phyloP scores from a whole-genome alignment of 352 stramenopile genomes.

The Pilasporangium apinafurcum region DNA sequence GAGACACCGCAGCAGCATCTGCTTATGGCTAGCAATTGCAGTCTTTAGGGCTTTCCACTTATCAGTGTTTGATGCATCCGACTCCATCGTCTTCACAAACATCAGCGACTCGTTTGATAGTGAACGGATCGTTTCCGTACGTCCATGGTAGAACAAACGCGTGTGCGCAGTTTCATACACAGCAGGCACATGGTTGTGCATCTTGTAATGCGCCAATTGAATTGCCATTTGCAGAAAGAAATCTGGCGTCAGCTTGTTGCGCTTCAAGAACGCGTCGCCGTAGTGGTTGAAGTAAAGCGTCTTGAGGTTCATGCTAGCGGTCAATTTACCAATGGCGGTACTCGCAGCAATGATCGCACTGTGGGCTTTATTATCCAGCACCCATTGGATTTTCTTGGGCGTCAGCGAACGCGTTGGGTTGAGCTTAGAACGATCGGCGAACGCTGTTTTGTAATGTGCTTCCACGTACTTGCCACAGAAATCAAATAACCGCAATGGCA shows the following conservation, averaged over 20 bases:
- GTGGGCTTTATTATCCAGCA: slow-evolving; percentile 74
- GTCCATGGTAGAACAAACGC: slow-evolving; percentile 94
- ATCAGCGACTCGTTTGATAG: slow-evolving; percentile 85
- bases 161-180: slow-evolving; percentile 98
- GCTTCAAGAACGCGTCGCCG: slow-evolving; percentile 90
- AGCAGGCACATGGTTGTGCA: slow-evolving; percentile 89
- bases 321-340: slow-evolving; percentile 89
- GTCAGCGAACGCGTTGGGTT: slow-evolving; percentile 57
- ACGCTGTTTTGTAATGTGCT: slow-evolving; percentile 86
- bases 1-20: slow-evolving; percentile 84
- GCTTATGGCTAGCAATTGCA: slow-evolving; percentile 87
- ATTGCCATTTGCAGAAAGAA: slow-evolving; percentile 97
- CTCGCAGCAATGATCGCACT: slow-evolving; percentile 85
- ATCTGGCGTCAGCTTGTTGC: slow-evolving; percentile 94
- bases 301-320: slow-evolving; percentile 86
- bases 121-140: slow-evolving; percentile 90
- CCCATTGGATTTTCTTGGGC: slow-evolving; percentile 71
- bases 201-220: slow-evolving; percentile 96
- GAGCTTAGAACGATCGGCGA: slow-evolving; percentile 61
- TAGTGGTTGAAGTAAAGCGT: slow-evolving; percentile 92
- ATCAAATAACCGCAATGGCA: slow-evolving; percentile 92
- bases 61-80: slow-evolving; percentile 39
- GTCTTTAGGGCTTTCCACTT: slow-evolving; percentile 87
- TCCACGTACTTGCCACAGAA: slow-evolving; percentile 92
- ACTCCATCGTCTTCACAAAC: slow-evolving; percentile 90